Percentiles rank a stretch among this genome's conserved stretches.
These are phyloP conservation scores for Fusarium vanettenii DNA, from an alignment of 2,329 filamentous ascomycete genomes.

Conservation along the genomic window DNA sequence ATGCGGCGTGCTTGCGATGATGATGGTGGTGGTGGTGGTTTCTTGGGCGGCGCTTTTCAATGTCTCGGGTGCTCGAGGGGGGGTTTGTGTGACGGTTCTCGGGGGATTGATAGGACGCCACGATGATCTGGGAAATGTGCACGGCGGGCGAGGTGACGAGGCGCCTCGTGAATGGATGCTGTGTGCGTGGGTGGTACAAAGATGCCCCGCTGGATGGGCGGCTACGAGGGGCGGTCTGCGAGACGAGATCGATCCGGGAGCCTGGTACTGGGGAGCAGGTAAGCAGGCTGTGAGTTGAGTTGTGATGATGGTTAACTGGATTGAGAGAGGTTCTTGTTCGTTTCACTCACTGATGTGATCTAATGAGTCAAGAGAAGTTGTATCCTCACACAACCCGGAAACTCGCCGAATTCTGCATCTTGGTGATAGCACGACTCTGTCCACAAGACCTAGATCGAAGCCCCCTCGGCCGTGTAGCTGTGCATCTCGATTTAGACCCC, in stretches of 20 bases:
- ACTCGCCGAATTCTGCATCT: background rate
- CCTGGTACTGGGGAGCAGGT: slow-evolving; percentile 14
- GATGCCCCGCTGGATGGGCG: slow-evolving; percentile 14
- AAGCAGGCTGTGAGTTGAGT: background rate
- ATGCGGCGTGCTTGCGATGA: slow-evolving; percentile 12
- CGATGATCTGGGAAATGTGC: background rate
- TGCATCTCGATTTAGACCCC: slow-evolving; percentile 39
- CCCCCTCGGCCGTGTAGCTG: slow-evolving; percentile 1
- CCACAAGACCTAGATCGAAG: slow-evolving; percentile 21
- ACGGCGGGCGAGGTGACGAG: background rate
- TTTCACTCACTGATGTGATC: background rate
- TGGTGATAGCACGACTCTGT: background rate
- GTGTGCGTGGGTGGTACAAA: slow-evolving; percentile 25
- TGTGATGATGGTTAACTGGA: background rate
- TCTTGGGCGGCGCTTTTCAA: slow-evolving; percentile 13
- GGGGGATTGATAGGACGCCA: slow-evolving; percentile 29
- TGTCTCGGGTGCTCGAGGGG: slow-evolving; percentile 34
- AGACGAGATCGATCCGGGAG: slow-evolving; percentile 32
- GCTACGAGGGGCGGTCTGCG: slow-evolving; percentile 20
- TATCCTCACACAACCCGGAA: background rate
- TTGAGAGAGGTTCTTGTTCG: background rate
- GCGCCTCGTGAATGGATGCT: slow-evolving; percentile 12
- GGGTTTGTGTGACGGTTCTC: background rate
- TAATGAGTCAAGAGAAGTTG: background rate
- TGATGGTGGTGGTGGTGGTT: background rate